A percentile compares a stretch with the other conserved stretches of the same genome.
These are phyloP conservation scores for Zopfia rhizophila DNA, from an alignment of 2,329 filamentous ascomycete genomes.

Conservation along the genomic window DNA sequence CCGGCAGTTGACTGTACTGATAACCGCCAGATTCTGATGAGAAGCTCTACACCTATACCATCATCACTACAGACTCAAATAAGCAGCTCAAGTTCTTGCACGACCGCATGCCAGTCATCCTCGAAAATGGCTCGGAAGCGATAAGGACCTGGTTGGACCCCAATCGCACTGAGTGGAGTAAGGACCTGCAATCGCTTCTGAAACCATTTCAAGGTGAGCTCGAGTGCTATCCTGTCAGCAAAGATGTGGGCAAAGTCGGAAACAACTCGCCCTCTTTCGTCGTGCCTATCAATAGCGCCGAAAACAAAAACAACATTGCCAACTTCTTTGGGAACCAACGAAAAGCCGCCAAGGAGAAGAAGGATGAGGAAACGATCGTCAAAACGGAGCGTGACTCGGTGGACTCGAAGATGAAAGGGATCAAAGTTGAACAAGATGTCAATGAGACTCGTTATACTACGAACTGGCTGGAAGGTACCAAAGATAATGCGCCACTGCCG, in stretches of 20 bases:
- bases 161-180: conserved; percentile 74
- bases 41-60: conserved; percentile 86
- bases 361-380: conserved; percentile 20
- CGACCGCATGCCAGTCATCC: conserved; percentile 93
- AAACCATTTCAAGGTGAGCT: conserved; percentile 81
- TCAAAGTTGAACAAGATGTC: conserved; percentile 50
- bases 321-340: conserved; percentile 83
- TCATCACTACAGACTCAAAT: conserved; percentile 92
- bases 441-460: conserved; percentile 56
- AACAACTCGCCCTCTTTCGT: conserved; percentile 89
- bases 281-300: conserved; percentile 81
- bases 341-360: conserved; percentile 41
- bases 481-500: conserved; percentile 65
- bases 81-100: conserved; percentile 86
- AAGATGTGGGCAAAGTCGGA: conserved; percentile 93
- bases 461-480: conserved; percentile 55
- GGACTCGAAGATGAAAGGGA: conserved; percentile 38
- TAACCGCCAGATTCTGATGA: conserved; percentile 65
- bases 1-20: conserved; percentile 32
- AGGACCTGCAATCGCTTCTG: conserved; percentile 80
- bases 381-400: conserved; percentile 38
- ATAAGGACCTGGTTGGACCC: conserved; percentile 85
- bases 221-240: conserved; percentile 85
- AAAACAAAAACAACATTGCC: conserved; percentile 92
- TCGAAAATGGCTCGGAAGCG: conserved; percentile 78